Conservation (phyloP, 2,329 filamentous ascomycete genomes). For the Neopestalotiopsis rosae region DNA sequence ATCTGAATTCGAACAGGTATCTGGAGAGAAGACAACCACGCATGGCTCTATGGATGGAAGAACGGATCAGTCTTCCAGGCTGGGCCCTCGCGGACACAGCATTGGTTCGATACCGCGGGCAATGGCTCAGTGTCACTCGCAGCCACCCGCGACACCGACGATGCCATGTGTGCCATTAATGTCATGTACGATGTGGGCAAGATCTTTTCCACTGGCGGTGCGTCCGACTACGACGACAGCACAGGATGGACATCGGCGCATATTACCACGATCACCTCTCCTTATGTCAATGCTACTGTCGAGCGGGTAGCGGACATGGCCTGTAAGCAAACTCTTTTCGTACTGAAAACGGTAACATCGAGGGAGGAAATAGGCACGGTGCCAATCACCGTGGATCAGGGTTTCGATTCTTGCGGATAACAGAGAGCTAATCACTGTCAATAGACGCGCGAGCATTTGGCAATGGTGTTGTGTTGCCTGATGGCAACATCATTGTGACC, state of each 20-base stretch:
- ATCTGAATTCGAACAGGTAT: conserved; percentile 3
- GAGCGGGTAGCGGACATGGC: conserved; percentile 13
- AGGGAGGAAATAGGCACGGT: no score
- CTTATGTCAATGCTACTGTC: conserved; percentile 17
- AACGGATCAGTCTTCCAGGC: conserved; percentile 56
- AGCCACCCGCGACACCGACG: conserved; percentile 47
- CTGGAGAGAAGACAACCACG: conserved; percentile 53
- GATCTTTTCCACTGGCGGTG: conserved; percentile 54
- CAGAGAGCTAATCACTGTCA: conserved; percentile 33
- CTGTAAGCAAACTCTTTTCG: conserved; percentile 14
- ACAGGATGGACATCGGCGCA: conserved; percentile 45
- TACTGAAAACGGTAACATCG: no score
- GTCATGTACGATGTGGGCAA: conserved; percentile 67
- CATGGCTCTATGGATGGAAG: conserved; percentile 55
- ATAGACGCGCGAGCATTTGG: conserved; percentile 21
- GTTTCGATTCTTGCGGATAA: background rate
- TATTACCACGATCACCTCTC: conserved; percentile 49
- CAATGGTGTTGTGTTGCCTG: conserved; percentile 36
- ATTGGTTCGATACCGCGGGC: conserved; percentile 59
- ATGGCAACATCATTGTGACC: conserved; percentile 51
- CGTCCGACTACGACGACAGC: conserved; percentile 44
- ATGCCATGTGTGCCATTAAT: conserved; percentile 60
- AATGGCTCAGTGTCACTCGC: conserved; percentile 46
- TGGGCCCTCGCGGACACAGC: conserved; percentile 57
- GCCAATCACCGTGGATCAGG: no score